Evolutionary conservation across 441 rosid species (phyloP), one percentile per base, ranked within the genome.

Genomic region (Adansonia grandidieri): DNA sequence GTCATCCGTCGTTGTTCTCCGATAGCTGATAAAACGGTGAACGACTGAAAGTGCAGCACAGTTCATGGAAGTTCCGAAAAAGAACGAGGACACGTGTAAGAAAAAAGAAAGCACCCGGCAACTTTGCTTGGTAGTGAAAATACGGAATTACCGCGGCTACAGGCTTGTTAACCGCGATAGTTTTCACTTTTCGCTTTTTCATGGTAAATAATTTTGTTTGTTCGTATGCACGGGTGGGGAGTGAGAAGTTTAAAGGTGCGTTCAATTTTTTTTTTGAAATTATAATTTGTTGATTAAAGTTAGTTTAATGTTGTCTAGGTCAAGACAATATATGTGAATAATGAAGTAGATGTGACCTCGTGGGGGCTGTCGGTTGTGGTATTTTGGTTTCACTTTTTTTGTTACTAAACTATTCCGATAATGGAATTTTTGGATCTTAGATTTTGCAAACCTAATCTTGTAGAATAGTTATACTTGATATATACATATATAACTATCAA

Each of bases 1-100:
- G 83, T 17, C 91, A 77, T 24, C 77, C 83, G 17, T 40, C 85
- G 54, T 57, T 86, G 84, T 83, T 90, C 78, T 80, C 82, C 10
- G 87, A 89, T 45, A 73, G 83, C 79, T 86, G 71, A 82, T 22
- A n/a, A 50, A 28, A 73, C 28, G 66, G 19, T 11, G 56, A 60
- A 20, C 4, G 44, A 28, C 32, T 28, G 32, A 28, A 28, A 28
- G 32, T 70, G 45, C 17, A 47, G 2, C 40, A 19, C 7, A n/a
- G 22, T 53, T 32, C 28, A 53, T 40, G 19, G 76, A 58, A 60
- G 17, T 73, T 20, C 40, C 53, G 4, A 9, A 37, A 6, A n/a
- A 57, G 1, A 10, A 5, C 7, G 50, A 73, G 32, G 24, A 15
- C 50, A 73, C 48, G 10, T 22, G 65, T 54, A n/a, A 72, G 32